Base-by-base conservation (phyloP, 495 filamentous ascomycete species). In the Tricharina praecox region DNA sequence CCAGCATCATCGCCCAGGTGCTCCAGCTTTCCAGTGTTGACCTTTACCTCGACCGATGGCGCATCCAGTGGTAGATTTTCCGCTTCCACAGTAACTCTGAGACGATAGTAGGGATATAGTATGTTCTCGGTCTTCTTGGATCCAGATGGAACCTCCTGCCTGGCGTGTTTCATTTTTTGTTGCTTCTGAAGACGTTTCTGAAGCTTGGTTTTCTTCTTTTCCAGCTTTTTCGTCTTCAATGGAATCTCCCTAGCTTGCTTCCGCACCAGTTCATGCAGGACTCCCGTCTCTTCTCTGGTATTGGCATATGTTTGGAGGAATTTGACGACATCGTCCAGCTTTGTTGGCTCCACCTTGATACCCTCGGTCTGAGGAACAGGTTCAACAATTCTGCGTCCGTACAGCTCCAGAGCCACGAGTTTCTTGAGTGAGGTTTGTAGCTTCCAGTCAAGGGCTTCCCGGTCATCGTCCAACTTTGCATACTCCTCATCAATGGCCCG, bases 1-100 rank as follows among this genome's bases (percentile, higher is more conserved):
- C 4, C 35, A 8, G 45, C 41, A n/a, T 44, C 47, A 8, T 55
- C 54, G 2, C 45, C 53, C 30, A 24, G 9, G n/a, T 16, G 37
- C 1, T 48, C 30, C 3, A 53, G 54, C 18, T 51, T 56, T 33
- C 54, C 54, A 11, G 52, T 56, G 5, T 24, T 32, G n/a, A 56
- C 26, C 1, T 48, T 23, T 18, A 38, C 26, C n/a, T 15, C 25
- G 3, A 55, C 26, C 28, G 18, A 37, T 4, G 32, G 35, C 0
- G 54, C 54, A 21, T 41, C 23, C 2, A n/a, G 15, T 21, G 52
- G 54, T 5, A 56, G 38, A 5, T 40, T 47, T 19, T 36, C 50
- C 23, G 67, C 66, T 36, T 81, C 78, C 20, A 82, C 62, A 18
- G 62, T 70, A 46, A 82, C 67, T 10, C 64, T 67, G 43, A 82